Evolutionary conservation across 129 eudicot genomes (phyloP), one percentile per base, ranked within the genome.

Genomic region (Centella asiatica): DNA sequence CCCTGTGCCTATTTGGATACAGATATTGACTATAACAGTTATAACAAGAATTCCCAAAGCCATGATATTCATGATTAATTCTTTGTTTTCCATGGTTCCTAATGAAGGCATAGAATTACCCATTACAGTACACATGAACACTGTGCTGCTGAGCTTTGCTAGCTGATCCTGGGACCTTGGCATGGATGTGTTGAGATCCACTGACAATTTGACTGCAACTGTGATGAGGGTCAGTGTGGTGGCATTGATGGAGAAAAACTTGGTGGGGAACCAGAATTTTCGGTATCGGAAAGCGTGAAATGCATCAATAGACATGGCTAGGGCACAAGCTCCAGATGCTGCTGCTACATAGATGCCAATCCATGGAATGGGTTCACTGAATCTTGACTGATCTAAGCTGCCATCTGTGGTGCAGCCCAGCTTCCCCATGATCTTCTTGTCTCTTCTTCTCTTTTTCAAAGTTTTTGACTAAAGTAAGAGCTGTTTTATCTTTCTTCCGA

Each of bases 31-130:
- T 0, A 76, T 74, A 3, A 79, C 83, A 15, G 95, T 87, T 20
- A 81, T 57, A 12, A 87, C 88, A 31, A 87, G 87, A 58, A 87
- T 87, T 32, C 77, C 88, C 69, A 84, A 59, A 67, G 95, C 95
- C 1, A 83, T 65, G 17, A 81, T 58, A 57, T 87, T 87, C 75
- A 78, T 59, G 37, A 83, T 13, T 8, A 87, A 55, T 26, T 87
- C 95, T 49, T 81, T 66, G 44, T 87, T 73, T 17, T 74, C 70
- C 95, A 84, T 87, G 37, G 71, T 61, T n/a, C 93, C 95, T 54
- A 87, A 39, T 58, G 87, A 83, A 18, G 93, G 84, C 65, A 87
- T 46, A 32, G 78, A 74, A 64, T 87, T 87, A 11, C 77, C 87
- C 83, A 87, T 78, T 15, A 76, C 82, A 50, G 84, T 84, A 26